Base-by-base conservation (phyloP, 2,329 filamentous ascomycete species). In the Hypoxylon sp. region DNA sequence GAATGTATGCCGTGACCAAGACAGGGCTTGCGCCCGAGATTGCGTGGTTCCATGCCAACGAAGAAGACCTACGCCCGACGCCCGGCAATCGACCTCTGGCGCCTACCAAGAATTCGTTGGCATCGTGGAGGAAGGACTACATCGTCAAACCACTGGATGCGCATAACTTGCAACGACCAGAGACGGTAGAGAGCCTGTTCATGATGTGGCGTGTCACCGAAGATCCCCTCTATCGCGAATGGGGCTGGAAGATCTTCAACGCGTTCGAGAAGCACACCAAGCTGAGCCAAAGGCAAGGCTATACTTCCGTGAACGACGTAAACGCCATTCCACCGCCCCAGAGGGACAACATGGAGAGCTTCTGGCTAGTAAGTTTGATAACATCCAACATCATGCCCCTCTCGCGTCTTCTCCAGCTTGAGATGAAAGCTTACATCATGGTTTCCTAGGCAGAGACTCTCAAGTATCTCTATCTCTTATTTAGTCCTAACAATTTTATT, bases 181-280 rank as follows among this genome's bases (percentile, higher is more conserved):
- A 98, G 80, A 97, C 94, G 0, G 88, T 97, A 11, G 94, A 98
- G 80, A 93, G 89, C 56, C 81, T 98, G 65, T 93, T 98, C 73
- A 95, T 97, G 80, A 96, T 98, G 93, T 98, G 93, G 90, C 89
- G 94, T 62, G 95, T 98, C 76, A 97, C 94, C 0, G 92, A 91
- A 26, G 93, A 98, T 65, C 83, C 86, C 22, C 88, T 87, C 65
- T 98, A 98, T 78, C 86, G 94, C 22, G 88, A 97, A 71, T 97
- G 93, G 94, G 94, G 94, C 8, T 98, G 94, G 94, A 89, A 97
- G 72, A 97, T 98, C 88, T 98, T 98, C 80, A 88, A 92, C 75
- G 87, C 89, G 0, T 98, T 97, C 74, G 82, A 94, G 76, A 89
- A 91, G 71, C 85, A 73, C 44, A 70, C 70, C 1, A 68, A 64